These are phyloP conservation scores for Trametes meyenii DNA, from an alignment of 768 basidiomycete species.

Conservation along the genomic window DNA sequence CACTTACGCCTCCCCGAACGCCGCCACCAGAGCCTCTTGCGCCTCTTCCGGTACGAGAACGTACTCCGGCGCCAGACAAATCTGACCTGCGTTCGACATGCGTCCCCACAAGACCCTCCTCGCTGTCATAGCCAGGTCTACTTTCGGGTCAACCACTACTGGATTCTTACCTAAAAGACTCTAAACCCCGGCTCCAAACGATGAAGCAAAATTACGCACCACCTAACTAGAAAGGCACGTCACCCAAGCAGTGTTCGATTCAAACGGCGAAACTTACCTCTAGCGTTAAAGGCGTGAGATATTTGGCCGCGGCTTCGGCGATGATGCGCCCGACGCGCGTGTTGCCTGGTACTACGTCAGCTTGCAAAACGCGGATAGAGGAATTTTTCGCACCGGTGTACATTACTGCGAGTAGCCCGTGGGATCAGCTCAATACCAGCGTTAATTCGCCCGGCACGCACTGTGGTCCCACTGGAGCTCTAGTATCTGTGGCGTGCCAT, in stretches of 20 bases:
- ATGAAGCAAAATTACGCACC: background rate
- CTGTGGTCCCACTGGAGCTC: conserved; percentile 69
- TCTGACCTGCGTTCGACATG: conserved; percentile 67
- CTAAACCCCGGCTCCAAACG: background rate
- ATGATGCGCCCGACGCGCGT: conserved; percentile 68
- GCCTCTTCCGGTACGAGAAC: conserved; percentile 43
- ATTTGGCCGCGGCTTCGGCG: conserved; percentile 74
- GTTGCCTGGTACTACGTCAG: conserved; percentile 20
- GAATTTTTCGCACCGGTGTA: conserved; percentile 49
- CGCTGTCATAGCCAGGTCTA: conserved; percentile 61
- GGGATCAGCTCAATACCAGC: too few species aligned
- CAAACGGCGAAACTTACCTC: conserved; percentile 41
- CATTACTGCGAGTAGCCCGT: conserved; percentile 42
- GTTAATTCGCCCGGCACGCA: conserved; percentile 18
- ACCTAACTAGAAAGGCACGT: background rate
- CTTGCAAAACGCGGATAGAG: rapidly evolving
- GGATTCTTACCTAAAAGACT: conserved; percentile 57
- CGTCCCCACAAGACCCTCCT: conserved; percentile 79
- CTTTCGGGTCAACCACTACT: conserved; percentile 61
- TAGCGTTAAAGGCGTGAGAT: conserved; percentile 72
- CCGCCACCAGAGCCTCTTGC: conserved; percentile 40
- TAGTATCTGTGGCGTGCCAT: conserved; percentile 48
- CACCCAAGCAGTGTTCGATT: too few species aligned
- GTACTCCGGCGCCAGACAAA: conserved; percentile 65
- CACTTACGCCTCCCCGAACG: conserved; percentile 44